These are phyloP conservation scores for Amanita jacksonii DNA, from an alignment of 768 basidiomycete genomes.

Conservation along the genomic window DNA sequence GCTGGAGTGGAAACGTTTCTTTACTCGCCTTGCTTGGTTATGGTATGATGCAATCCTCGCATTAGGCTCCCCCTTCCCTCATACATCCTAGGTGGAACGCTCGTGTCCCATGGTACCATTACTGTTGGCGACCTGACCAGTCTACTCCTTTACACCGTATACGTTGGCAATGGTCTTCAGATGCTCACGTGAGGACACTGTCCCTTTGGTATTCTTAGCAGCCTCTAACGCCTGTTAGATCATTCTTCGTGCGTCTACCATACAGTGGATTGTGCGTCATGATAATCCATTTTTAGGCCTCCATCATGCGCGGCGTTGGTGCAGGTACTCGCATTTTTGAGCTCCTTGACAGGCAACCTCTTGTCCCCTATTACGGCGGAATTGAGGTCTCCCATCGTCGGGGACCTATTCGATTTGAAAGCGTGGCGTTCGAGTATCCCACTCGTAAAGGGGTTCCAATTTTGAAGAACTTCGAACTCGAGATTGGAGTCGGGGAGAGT, in stretches of 20 bases:
- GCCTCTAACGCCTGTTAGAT: too few relatives aligned
- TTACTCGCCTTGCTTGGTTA: slow-evolving; percentile 85
- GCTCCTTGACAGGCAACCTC: slow-evolving; percentile 72
- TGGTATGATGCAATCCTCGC: slow-evolving; percentile 34
- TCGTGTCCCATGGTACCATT: slow-evolving; percentile 82
- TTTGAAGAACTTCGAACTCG: slow-evolving; percentile 73
- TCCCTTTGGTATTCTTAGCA: slow-evolving; percentile 7
- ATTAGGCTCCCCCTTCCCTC: neutral
- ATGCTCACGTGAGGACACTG: slow-evolving; percentile 56
- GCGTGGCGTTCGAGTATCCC: slow-evolving; percentile 84
- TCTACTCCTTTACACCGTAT: slow-evolving; percentile 84
- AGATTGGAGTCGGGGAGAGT: slow-evolving; percentile 76
- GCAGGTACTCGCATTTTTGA: slow-evolving; percentile 93
- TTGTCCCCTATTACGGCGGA: slow-evolving; percentile 60
- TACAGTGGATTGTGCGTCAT: slow-evolving; percentile 22
- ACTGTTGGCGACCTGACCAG: slow-evolving; percentile 89
- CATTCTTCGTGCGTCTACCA: slow-evolving; percentile 40
- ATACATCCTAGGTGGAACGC: slow-evolving; percentile 59
- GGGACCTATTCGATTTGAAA: slow-evolving; percentile 72
- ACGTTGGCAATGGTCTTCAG: slow-evolving; percentile 72
- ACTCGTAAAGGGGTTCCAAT: slow-evolving; percentile 75
- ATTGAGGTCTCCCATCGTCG: slow-evolving; percentile 45
- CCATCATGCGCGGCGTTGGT: slow-evolving; percentile 95
- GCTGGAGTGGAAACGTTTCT: slow-evolving; percentile 92
- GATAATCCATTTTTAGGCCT: slow-evolving; percentile 41